These are phyloP conservation scores for Seminavis robusta DNA, from an alignment of 108 stramenopile species.

Conservation along the genomic window DNA sequence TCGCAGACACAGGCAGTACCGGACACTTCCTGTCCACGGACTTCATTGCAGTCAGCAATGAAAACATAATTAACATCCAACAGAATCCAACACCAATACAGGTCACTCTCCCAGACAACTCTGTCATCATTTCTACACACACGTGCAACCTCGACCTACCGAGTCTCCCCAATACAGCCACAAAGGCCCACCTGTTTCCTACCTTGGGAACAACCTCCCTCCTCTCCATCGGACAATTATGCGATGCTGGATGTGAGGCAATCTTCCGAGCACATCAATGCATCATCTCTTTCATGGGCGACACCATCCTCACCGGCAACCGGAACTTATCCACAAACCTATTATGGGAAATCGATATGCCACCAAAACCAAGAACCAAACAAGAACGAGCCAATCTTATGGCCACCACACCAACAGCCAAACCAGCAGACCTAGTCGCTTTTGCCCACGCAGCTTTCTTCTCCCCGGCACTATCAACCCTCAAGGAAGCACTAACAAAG, in stretches of 20 bases:
- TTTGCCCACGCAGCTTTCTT: constrained; percentile 25
- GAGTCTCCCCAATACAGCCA: constrained; percentile 1
- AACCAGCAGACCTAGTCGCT: constrained; percentile 16
- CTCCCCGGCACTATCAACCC: constrained; percentile 17
- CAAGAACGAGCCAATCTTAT: not conserved
- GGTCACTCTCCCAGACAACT: not conserved
- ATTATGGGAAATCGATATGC: constrained; percentile 6
- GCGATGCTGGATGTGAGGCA: constrained; percentile 17
- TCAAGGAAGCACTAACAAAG: constrained; percentile 1
- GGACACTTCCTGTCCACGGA: no score
- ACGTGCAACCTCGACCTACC: not conserved
- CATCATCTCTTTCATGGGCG: not conserved
- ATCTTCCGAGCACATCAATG: not conserved
- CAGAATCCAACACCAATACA: no score
- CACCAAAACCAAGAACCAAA: no score
- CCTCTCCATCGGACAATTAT: constrained; percentile 18
- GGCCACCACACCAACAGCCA: not conserved
- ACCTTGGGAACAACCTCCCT: not conserved
- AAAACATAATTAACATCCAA: no score
- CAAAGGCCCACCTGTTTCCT: constrained; percentile 9
- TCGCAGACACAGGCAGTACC: no score
- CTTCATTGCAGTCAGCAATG: no score
- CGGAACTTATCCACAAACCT: constrained; percentile 4
- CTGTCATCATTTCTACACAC: not conserved
- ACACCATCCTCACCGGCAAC: constrained; percentile 2